Evolutionary conservation across 2,329 filamentous ascomycete genomes (phyloP).

Genomic region (Pyrenochaeta sp.): DNA sequence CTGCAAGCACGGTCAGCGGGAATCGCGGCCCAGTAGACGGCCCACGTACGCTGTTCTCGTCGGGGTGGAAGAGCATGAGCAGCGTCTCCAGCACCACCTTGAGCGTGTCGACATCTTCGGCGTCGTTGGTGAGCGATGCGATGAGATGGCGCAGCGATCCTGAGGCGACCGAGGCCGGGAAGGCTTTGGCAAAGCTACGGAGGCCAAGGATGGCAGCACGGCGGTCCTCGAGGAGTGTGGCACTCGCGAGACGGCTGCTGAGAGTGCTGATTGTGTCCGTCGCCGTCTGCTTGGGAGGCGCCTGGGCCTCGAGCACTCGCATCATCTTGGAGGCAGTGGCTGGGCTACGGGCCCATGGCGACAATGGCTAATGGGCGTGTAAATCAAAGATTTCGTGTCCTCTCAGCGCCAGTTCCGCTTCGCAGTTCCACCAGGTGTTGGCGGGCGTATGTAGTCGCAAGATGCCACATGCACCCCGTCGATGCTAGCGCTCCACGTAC

Average conservation of each 20-base stretch:
- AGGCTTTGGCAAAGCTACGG: conserved; percentile 94
- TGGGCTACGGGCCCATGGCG: conserved; percentile 30
- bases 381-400: no score
- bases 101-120: conserved; percentile 93
- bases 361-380: neutral
- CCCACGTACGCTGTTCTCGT: conserved; percentile 60
- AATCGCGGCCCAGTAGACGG: neutral
- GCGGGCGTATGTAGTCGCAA: no score
- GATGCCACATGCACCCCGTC: neutral
- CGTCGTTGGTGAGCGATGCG: conserved; percentile 82
- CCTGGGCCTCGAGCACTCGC: conserved; percentile 69
- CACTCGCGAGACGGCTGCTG: conserved; percentile 84
- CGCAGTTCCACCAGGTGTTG: no score
- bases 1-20: conserved; percentile 56
- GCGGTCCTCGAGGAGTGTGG: conserved; percentile 92
- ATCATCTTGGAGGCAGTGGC: conserved; percentile 49
- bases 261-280: conserved; percentile 92
- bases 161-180: conserved; percentile 93
- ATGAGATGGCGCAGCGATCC: conserved; percentile 91
- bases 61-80: conserved; percentile 85
- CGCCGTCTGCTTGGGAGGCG: conserved; percentile 94
- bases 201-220: conserved; percentile 91
- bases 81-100: conserved; percentile 95
- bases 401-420: no score
- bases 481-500: conserved; percentile 26